Conservation (phyloP, 2,329 filamentous ascomycete genomes). For the Aureobasidium leucospermi region DNA sequence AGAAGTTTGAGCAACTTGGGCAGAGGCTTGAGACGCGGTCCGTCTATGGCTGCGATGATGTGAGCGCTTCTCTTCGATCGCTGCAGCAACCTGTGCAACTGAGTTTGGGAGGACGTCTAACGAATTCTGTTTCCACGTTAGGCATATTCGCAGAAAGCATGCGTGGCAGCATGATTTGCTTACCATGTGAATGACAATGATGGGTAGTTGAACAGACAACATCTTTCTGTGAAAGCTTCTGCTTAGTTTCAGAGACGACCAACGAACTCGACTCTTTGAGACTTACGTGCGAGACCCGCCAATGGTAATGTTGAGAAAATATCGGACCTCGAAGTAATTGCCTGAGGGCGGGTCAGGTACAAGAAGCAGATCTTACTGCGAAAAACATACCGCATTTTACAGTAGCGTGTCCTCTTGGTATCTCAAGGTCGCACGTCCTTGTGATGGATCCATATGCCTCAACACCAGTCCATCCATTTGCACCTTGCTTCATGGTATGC, state of each 20-base stretch:
- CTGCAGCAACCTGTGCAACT: constrained; percentile 48
- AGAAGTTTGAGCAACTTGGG: not conserved
- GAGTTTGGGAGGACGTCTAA: constrained; percentile 50
- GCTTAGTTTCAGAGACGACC: constrained; percentile 18
- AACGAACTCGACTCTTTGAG: not conserved
- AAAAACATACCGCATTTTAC: constrained; percentile 39
- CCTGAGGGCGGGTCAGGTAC: constrained; percentile 23
- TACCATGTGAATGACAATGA: constrained; percentile 50
- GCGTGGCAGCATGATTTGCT: constrained; percentile 15
- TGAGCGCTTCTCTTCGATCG: constrained; percentile 44
- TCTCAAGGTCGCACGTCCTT: constrained; percentile 42
- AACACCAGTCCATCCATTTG: constrained; percentile 41
- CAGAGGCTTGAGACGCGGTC: not conserved
- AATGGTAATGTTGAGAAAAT: constrained; percentile 47
- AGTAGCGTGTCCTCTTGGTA: constrained; percentile 45
- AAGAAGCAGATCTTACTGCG: too few relatives aligned
- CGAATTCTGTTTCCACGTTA: constrained; percentile 33
- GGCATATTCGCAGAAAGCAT: constrained; percentile 18
- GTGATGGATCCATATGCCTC: constrained; percentile 38
- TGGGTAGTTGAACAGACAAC: constrained; percentile 47
- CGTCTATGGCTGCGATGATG: constrained; percentile 14
- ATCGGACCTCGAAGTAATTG: constrained; percentile 50
- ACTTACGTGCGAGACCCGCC: constrained; percentile 36
- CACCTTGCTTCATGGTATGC: constrained; percentile 36
- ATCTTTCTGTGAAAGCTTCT: constrained; percentile 31